A percentile compares a stretch with the other conserved stretches of the same genome.
Evolutionary conservation across 129 eudicot genomes (phyloP).

Genomic region (Saussurea involucrata): DNA sequence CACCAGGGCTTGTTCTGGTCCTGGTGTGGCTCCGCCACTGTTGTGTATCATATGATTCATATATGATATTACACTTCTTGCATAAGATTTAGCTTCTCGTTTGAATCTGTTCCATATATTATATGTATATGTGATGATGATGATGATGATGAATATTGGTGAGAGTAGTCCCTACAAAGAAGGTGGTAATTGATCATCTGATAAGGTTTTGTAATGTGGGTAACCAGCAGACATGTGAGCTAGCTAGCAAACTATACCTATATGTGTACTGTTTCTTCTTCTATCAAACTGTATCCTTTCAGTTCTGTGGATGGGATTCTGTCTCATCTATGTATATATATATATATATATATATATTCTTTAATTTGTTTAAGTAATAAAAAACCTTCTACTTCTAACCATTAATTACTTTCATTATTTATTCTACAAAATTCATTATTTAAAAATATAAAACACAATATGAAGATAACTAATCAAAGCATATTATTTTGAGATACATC

Average conservation of each 20-base stretch:
- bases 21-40: too few relatives aligned
- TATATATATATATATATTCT: too few relatives aligned
- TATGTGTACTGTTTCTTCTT: background rate
- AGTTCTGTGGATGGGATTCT: slow-evolving; percentile 16
- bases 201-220: slow-evolving; percentile 24
- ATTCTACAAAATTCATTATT: background rate
- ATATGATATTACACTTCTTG: too few relatives aligned
- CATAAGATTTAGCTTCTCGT: too few relatives aligned
- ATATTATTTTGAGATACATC: too few relatives aligned
- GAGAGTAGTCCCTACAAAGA: slow-evolving; percentile 16
- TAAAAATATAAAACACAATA: too few relatives aligned
- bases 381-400: background rate
- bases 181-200: slow-evolving; percentile 20
- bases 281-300: slow-evolving; percentile 20
- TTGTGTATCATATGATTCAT: too few relatives aligned
- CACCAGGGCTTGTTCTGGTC: too few relatives aligned
- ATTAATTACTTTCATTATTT: background rate
- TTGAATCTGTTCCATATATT: too few relatives aligned
- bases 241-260: slow-evolving; percentile 14
- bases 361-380: too few relatives aligned
- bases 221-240: slow-evolving; percentile 34
- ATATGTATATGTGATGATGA: background rate
- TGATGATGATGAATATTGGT: background rate
- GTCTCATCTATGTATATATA: background rate
- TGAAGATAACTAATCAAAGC: too few relatives aligned